Conservation (phyloP, 805 yeast genomes). For the Saccharomycopsis fermentans region DNA sequence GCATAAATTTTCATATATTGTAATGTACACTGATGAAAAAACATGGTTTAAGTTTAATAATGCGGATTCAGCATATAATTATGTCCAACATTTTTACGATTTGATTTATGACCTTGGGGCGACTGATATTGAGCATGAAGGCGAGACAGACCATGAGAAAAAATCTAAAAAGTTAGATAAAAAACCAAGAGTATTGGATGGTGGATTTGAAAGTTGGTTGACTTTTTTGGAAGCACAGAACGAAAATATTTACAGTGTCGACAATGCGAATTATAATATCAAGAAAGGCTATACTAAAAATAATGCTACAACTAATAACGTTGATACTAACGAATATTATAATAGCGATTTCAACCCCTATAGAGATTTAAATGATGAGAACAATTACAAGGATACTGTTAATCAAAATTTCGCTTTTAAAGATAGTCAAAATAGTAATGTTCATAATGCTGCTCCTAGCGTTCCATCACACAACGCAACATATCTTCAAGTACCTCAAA, state of each 20-base stretch:
- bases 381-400: neutral
- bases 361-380: neutral
- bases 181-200: conserved; percentile 11
- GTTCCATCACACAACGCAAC: neutral
- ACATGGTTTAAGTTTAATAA: conserved; percentile 14
- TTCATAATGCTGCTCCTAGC: neutral
- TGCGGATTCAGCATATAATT: conserved; percentile 8
- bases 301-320: neutral
- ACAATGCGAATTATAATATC: neutral
- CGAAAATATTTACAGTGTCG: neutral
- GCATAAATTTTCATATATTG: conserved; percentile 15
- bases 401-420: neutral
- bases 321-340: neutral
- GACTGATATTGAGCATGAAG: neutral
- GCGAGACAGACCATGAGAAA: conserved; percentile 4
- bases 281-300: neutral
- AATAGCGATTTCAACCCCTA: neutral
- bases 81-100: conserved; percentile 11
- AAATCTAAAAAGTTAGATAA: conserved; percentile 4
- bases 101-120: conserved; percentile 2
- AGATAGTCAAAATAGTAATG: neutral
- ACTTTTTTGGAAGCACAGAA: conserved; percentile 9
- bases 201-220: conserved; percentile 16
- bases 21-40: conserved; percentile 13
- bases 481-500: neutral